These are phyloP conservation scores for Botrytis aclada DNA, from an alignment of 2,329 filamentous ascomycete species.

Conservation along the genomic window DNA sequence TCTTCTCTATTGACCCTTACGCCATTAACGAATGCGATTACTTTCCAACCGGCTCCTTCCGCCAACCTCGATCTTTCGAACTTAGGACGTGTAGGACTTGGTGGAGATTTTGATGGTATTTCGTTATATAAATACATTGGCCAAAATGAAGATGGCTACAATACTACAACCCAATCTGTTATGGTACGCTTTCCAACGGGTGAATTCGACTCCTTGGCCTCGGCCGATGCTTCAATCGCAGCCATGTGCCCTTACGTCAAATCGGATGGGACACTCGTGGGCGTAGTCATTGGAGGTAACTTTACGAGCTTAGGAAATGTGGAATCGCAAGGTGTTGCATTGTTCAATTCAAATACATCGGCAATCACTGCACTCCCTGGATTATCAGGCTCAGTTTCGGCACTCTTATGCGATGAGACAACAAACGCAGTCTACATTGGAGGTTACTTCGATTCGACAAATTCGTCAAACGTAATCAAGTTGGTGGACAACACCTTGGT, in stretches of 20 bases:
- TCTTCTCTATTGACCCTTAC: conserved; percentile 42
- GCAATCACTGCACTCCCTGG: conserved; percentile 73
- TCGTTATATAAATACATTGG: conserved; percentile 84
- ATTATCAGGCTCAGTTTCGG: conserved; percentile 76
- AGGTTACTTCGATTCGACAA: conserved; percentile 74
- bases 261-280: conserved; percentile 63
- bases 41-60: conserved; percentile 60
- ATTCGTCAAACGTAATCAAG: conserved; percentile 85
- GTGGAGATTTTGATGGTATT: conserved; percentile 86
- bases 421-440: conserved; percentile 85
- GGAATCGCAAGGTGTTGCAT: conserved; percentile 72
- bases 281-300: conserved; percentile 86
- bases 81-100: conserved; percentile 79
- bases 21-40: conserved; percentile 49
- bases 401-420: conserved; percentile 76
- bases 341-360: conserved; percentile 73
- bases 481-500: conserved; percentile 73
- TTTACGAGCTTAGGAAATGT: conserved; percentile 85
- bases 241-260: conserved; percentile 80
- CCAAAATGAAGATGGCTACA: conserved; percentile 67
- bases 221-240: conserved; percentile 79
- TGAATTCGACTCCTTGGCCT: conserved; percentile 68
- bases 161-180: conserved; percentile 72
- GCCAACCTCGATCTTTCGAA: conserved; percentile 74
- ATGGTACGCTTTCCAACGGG: conserved; percentile 83